phyloP scores from a whole-genome alignment of 305 asterid genomes.

The Fraxinus platypoda region DNA sequence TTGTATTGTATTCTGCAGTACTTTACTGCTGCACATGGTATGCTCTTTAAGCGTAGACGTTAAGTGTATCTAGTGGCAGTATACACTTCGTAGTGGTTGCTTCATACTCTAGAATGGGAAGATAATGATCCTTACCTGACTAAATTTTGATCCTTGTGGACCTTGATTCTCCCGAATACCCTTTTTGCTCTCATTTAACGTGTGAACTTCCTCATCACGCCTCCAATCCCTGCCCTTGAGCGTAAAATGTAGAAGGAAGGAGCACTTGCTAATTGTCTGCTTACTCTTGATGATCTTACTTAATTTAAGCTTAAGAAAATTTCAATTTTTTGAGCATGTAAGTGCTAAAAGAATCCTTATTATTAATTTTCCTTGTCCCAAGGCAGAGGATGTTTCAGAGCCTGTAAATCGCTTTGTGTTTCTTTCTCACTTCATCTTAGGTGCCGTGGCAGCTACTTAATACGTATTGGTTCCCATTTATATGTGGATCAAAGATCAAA shows the following conservation, averaged over 20 bases:
- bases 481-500: constrained; percentile 93
- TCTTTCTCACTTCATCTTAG: constrained; percentile 58
- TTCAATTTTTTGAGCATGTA: background rate
- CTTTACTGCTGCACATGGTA: background rate
- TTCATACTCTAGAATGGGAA: background rate
- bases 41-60: background rate
- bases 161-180: background rate
- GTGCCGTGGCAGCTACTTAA: constrained; percentile 75
- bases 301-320: background rate
- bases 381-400: constrained; percentile 71
- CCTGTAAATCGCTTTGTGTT: constrained; percentile 66
- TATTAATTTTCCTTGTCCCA: constrained; percentile 54
- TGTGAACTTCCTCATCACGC: background rate
- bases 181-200: background rate
- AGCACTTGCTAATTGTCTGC: background rate
- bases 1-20: too few relatives aligned
- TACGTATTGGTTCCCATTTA: constrained; percentile 78
- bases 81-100: background rate
- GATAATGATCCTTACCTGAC: background rate
- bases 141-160: background rate
- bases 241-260: background rate
- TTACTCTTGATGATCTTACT: background rate
- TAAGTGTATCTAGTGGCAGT: background rate
- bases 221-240: background rate
- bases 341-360: background rate